A percentile compares a stretch with the other conserved stretches of the same genome.
Conservation (phyloP, 306 rosid species). For the Casuarina cunninghamiana region DNA sequence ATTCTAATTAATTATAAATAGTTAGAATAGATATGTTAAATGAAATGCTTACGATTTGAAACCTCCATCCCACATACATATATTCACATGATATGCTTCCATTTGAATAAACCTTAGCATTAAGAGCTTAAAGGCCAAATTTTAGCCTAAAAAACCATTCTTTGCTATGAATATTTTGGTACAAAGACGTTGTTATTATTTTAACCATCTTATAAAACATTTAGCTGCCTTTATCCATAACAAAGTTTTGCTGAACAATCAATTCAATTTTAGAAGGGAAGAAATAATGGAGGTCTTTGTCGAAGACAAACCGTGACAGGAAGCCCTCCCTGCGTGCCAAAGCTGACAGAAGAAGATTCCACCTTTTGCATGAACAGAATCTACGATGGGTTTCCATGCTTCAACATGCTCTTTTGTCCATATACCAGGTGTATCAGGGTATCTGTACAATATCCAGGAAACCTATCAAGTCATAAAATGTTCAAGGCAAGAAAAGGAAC, state of each 20-base stretch:
- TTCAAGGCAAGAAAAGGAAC: not conserved
- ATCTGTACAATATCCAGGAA: constrained; percentile 14
- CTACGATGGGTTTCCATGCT: constrained; percentile 54
- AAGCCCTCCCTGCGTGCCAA: constrained; percentile 45
- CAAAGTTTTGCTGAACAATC: not conserved
- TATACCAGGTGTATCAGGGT: constrained; percentile 39
- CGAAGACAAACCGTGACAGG: constrained; percentile 26
- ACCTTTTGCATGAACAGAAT: constrained; percentile 54
- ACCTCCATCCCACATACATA: too few species aligned
- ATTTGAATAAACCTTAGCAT: too few species aligned
- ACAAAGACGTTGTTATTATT: not conserved
- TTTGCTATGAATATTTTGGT: too few species aligned
- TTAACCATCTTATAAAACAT: not conserved
- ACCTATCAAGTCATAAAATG: not conserved
- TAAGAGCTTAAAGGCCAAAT: too few species aligned
- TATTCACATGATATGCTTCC: too few species aligned
- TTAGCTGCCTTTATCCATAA: not conserved
- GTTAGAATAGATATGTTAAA: too few species aligned
- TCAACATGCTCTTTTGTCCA: constrained; percentile 55
- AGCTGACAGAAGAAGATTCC: constrained; percentile 50
- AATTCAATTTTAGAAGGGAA: not conserved
- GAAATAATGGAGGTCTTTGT: not conserved
- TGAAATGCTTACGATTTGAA: too few species aligned
- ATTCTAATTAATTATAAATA: too few species aligned
- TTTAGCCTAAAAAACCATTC: not conserved